Evolutionary conservation across 805 yeast genomes (phyloP).

Genomic region (Kluyveromyces nonfermentans): DNA sequence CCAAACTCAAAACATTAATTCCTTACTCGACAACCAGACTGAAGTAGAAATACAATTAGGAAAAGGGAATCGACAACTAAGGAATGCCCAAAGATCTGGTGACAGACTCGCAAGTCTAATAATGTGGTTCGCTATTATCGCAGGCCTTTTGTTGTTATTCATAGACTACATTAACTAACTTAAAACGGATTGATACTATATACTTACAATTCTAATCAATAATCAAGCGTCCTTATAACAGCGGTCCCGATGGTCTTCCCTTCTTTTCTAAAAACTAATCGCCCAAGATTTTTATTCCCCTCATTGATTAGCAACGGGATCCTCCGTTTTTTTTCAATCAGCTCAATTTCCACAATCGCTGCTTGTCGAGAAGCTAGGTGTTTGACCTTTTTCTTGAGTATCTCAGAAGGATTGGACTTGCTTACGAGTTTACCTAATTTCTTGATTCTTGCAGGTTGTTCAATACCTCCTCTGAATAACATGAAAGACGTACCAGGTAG

Average conservation of each 20-base stretch:
- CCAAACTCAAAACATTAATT: constrained; percentile 62
- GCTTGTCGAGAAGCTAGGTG: constrained; percentile 91
- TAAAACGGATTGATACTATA: background rate
- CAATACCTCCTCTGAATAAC: constrained; percentile 65
- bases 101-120: constrained; percentile 51
- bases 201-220: constrained; percentile 1
- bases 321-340: constrained; percentile 87
- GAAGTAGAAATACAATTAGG: constrained; percentile 55
- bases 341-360: constrained; percentile 92
- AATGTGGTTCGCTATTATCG: constrained; percentile 42
- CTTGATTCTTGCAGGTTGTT: constrained; percentile 57
- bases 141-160: constrained; percentile 48
- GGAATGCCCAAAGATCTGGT: constrained; percentile 57
- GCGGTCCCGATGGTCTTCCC: constrained; percentile 98
- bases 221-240: constrained; percentile 20
- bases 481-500: constrained; percentile 73
- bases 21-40: constrained; percentile 56
- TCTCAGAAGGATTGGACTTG: constrained; percentile 69
- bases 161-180: constrained; percentile 39
- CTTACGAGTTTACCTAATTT: constrained; percentile 53
- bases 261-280: constrained; percentile 96
- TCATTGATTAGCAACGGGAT: constrained; percentile 82
- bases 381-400: constrained; percentile 87
- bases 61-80: constrained; percentile 62
- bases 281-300: constrained; percentile 87